Percentiles rank a stretch among this genome's conserved stretches.
Evolutionary conservation across 2,329 filamentous ascomycete genomes (phyloP).

Genomic region (Penicillium sp.): DNA sequence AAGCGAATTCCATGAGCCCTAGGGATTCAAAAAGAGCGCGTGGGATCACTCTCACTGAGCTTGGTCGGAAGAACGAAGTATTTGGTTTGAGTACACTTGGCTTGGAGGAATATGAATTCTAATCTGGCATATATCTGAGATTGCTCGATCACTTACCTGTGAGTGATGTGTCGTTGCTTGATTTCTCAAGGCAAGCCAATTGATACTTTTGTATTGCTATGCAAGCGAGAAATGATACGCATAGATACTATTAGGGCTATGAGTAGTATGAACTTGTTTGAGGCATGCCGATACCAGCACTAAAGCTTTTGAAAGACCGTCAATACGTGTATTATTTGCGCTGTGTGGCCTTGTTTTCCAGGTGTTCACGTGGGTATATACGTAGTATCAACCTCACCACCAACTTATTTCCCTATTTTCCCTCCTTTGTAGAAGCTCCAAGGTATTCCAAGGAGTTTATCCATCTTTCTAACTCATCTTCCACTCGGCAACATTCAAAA

Average conservation of each 20-base stretch:
- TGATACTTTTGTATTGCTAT: background rate
- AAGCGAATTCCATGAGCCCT: background rate
- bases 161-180: background rate
- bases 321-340: background rate
- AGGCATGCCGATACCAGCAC: too few species aligned
- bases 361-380: background rate
- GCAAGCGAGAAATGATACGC: background rate
- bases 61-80: background rate
- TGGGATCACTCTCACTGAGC: background rate
- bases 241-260: background rate
- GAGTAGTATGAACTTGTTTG: background rate
- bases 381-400: background rate
- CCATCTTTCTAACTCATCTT: background rate
- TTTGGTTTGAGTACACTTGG: background rate
- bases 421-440: background rate
- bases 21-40: background rate
- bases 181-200: background rate
- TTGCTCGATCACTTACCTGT: background rate
- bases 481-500: background rate
- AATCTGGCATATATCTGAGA: background rate
- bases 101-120: background rate
- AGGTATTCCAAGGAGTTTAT: background rate
- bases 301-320: too few species aligned
- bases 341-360: background rate
- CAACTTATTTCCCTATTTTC: background rate